Evolutionary conservation across 148 eudicot species (phyloP), one percentile per base, ranked within the genome.

Genomic region (Rhododendron williamsianum): DNA sequence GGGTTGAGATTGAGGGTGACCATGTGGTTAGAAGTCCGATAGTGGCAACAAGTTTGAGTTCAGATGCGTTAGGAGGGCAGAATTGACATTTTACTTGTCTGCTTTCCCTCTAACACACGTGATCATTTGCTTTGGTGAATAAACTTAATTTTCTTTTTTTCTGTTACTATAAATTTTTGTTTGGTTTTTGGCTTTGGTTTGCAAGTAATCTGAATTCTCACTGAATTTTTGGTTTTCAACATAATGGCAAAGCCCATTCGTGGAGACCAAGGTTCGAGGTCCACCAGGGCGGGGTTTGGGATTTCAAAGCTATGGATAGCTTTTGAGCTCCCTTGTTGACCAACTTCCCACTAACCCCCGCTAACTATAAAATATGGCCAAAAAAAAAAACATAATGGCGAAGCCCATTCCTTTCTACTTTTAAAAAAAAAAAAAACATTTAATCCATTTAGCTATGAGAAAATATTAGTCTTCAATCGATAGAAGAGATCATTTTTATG

Each of bases 11-110:
- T 13, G 74, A 51, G 25, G 91, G 90, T 0, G 79, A 80, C 23
- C 87, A 88, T 88, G 86, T 48, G n/a, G 94, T 92, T 33, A 90
- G 91, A 81, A 92, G 92, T 85, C 93, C 94, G 13, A 90, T 92
- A 48, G 87, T 91, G n/a, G 90, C 85, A 33, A 73, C 87, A 36
- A 87, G 65, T 35, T 25, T 86, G 16, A 86, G 78, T 51, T 85
- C 82, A 52, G 76, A 36, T 49, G 16, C n/a, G 41, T 3, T 78
- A 8, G 13, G 30, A 54, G 49, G 69, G 30, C 21, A 73, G 33
- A 21, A 49, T 3, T 74, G n/a, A 30, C 9, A 73, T 11, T 27
- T 19, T 8, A 74, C 10, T 49, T 51, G 65, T 48, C 67, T 48
- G 80, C 85, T 12, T 69, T 30, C 38, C 3, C 0, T 43, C 10